Percentiles rank a stretch among this genome's conserved stretches.
Evolutionary conservation across 2,329 filamentous ascomycete species (phyloP).

Genomic region (Hymenoscyphus fraxineus): DNA sequence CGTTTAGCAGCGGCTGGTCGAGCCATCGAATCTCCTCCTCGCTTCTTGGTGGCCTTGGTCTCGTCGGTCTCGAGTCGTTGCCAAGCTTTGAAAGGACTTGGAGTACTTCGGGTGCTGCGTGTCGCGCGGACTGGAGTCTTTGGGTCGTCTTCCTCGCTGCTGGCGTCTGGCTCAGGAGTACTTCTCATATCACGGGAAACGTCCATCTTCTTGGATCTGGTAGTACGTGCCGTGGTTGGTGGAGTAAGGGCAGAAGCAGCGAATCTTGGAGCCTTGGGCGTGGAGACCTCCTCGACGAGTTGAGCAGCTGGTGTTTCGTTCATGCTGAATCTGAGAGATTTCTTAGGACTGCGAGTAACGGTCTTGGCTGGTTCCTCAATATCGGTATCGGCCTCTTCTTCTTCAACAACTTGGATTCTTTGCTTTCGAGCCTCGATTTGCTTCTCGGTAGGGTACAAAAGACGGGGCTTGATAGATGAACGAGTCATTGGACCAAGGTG

Average conservation of each 20-base stretch:
- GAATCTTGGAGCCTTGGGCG: slow-evolving; percentile 54
- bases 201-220: slow-evolving; percentile 50
- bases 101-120: background rate
- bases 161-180: slow-evolving; percentile 35
- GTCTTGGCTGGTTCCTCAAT: slow-evolving; percentile 39
- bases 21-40: background rate
- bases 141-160: slow-evolving; percentile 18
- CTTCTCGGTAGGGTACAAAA: slow-evolving; percentile 57
- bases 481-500: slow-evolving; percentile 53
- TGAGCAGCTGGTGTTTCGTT: slow-evolving; percentile 31
- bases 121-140: slow-evolving; percentile 35
- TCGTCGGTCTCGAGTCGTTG: slow-evolving; percentile 55
- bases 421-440: slow-evolving; percentile 51
- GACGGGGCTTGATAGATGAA: slow-evolving; percentile 66
- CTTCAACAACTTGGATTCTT: slow-evolving; percentile 58
- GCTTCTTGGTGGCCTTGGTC: slow-evolving; percentile 11
- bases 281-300: slow-evolving; percentile 39
- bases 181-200: slow-evolving; percentile 18
- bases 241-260: slow-evolving; percentile 53
- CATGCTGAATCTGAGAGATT: slow-evolving; percentile 5
- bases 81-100: slow-evolving; percentile 62
- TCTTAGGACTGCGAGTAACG: background rate
- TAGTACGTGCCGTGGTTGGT: slow-evolving; percentile 58
- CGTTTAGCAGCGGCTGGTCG: slow-evolving; percentile 3
- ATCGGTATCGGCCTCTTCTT: slow-evolving; percentile 49